phyloP scores from a whole-genome alignment of 805 yeast species.

The Zygoascus bituminiphila region DNA sequence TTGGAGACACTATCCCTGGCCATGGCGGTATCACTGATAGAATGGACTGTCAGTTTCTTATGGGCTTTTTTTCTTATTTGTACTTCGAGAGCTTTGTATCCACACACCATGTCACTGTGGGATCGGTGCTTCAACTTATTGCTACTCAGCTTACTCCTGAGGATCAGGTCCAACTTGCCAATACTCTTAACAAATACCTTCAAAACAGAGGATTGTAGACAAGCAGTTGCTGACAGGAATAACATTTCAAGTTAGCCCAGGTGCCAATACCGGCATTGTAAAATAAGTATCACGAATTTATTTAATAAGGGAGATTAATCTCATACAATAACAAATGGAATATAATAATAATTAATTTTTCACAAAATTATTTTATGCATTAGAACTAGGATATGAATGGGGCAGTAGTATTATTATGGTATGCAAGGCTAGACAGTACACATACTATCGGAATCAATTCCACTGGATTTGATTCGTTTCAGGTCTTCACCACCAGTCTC shows the following conservation, averaged over 20 bases:
- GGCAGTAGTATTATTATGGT: not conserved
- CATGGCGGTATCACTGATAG: conserved; percentile 98
- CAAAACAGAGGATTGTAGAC: conserved; percentile 22
- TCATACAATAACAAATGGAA: not conserved
- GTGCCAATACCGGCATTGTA: not conserved
- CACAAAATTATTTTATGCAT: no score
- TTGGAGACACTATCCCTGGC: conserved; percentile 97
- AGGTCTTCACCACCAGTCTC: conserved; percentile 13
- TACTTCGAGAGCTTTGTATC: conserved; percentile 90
- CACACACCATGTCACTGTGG: conserved; percentile 48
- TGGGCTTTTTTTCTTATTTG: conserved; percentile 92
- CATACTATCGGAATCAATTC: not conserved
- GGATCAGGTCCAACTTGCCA: conserved; percentile 56
- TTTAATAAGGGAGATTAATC: not conserved
- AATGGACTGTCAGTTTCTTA: conserved; percentile 93
- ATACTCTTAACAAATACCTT: conserved; percentile 50
- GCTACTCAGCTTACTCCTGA: conserved; percentile 58
- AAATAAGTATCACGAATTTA: not conserved
- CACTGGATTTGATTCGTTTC: not conserved
- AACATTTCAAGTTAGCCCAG: not conserved
- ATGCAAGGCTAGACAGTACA: not conserved
- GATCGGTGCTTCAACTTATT: conserved; percentile 65
- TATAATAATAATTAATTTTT: no score
- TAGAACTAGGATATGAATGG: no score
- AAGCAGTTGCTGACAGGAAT: not conserved